phyloP scores from a whole-genome alignment of 2,329 filamentous ascomycete species.

The Aspergillus fructus region DNA sequence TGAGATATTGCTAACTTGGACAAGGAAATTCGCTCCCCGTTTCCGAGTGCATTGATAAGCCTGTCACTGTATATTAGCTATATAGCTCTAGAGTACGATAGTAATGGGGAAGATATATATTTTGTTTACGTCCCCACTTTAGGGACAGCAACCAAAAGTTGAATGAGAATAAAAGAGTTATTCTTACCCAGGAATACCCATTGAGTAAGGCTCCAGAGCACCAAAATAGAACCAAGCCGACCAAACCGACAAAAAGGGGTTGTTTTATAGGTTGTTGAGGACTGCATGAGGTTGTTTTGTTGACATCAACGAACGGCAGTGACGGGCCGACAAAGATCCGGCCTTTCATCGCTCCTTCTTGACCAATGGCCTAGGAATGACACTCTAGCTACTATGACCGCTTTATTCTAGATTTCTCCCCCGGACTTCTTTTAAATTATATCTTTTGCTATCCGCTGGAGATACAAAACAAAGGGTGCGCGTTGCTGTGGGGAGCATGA shows the following conservation, averaged over 20 bases:
- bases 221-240: slow-evolving; percentile 4
- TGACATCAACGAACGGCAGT: slow-evolving; percentile 25
- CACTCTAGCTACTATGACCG: background rate
- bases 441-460: background rate
- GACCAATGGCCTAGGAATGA: background rate
- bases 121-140: background rate
- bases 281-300: slow-evolving; percentile 19
- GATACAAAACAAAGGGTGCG: background rate
- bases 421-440: background rate
- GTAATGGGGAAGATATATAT: slow-evolving; percentile 8
- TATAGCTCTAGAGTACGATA: background rate
- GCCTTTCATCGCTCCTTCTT: slow-evolving; percentile 4
- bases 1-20: slow-evolving; percentile 78
- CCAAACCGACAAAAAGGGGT: background rate
- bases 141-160: background rate
- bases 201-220: slow-evolving; percentile 18
- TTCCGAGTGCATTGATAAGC: slow-evolving; percentile 85
- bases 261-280: background rate
- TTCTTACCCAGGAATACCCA: slow-evolving; percentile 48
- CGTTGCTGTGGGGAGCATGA: background rate
- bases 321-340: slow-evolving; percentile 40
- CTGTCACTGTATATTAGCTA: slow-evolving; percentile 46
- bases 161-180: background rate
- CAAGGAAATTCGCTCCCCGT: slow-evolving; percentile 75
- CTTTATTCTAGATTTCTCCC: background rate